Base-by-base conservation (phyloP, 352 stramenopile species). In the Globisporangium megalacanthum region DNA sequence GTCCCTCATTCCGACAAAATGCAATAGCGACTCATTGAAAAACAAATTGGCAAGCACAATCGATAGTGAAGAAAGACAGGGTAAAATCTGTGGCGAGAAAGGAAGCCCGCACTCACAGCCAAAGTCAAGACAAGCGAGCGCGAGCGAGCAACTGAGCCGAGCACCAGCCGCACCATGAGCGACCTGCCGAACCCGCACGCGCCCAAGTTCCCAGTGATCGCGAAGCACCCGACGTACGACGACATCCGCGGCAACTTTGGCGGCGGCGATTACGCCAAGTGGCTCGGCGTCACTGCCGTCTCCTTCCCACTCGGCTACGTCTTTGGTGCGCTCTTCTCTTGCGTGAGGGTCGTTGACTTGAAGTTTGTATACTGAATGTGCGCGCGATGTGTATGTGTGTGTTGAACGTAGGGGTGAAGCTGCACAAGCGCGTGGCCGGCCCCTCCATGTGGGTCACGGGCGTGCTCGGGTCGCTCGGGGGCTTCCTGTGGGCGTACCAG, bases 401-500 rank as follows among this genome's bases (percentile, higher is more conserved):
- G 29, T 15, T 37, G 15, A 25, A 25, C 59, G 19, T 50, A 89
- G 81, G 79, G 29, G 47, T 68, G 37, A 83, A 87, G 66, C 61
- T 89, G 55, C 69, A 89, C 73, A 74, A 75, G 56, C 68, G 68
- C 39, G 70, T 91, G 41, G 78, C 68, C 7, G 65, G 77, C 35
- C 83, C 83, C 22, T 88, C 83, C 44, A 90, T 88, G 77, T 77
- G 78, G 53, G 80, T 88, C 25, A 94, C 79, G 25, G 83, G 83
- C 29, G 13, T 92, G 15, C 62, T 94, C 19, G 83, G 83, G 66
- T 88, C 77, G 35, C 61, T 92, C 44, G 83, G 80, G 46, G 83
- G 81, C 58, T 89, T 87, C 59, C 44, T 94, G 64, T 88, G 72
- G 73, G 79, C 83, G 31, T 94, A 82, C 66, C 81, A 94, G 73